A percentile compares a stretch with the other conserved stretches of the same genome.
These are phyloP conservation scores for Trichoderma endophyticum DNA, from an alignment of 2,329 filamentous ascomycete genomes.

Conservation along the genomic window DNA sequence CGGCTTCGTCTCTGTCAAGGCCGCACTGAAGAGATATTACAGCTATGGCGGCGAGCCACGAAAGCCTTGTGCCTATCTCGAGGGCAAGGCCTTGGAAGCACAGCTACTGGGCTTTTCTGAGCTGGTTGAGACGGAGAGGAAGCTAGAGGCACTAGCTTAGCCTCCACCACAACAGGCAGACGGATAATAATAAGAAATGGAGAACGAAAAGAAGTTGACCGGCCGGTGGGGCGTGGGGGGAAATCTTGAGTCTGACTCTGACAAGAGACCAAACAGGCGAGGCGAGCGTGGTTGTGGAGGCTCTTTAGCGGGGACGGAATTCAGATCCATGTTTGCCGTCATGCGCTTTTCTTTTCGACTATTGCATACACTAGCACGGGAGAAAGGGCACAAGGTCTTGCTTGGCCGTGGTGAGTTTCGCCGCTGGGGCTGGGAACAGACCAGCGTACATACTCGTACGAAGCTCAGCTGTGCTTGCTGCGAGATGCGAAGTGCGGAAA, in stretches of 20 bases:
- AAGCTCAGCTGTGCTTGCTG: background rate
- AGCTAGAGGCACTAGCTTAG: conserved; percentile 31
- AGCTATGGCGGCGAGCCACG: conserved; percentile 62
- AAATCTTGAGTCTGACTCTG: conserved; percentile 2
- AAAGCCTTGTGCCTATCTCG: conserved; percentile 42
- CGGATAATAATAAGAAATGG: background rate
- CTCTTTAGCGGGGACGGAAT: conserved; percentile 7
- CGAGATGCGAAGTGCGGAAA: background rate
- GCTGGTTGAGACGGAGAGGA: conserved; percentile 24
- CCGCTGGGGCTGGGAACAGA: background rate
- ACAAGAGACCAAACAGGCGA: background rate
- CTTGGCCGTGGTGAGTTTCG: background rate
- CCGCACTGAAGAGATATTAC: conserved; percentile 56
- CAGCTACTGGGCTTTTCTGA: conserved; percentile 25
- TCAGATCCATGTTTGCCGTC: background rate
- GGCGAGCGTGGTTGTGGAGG: conserved; percentile 8
- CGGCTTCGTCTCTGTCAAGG: conserved; percentile 67
- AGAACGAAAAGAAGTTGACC: background rate
- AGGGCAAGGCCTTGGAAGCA: conserved; percentile 24
- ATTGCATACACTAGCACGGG: background rate
- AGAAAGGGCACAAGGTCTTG: background rate
- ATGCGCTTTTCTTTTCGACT: background rate
- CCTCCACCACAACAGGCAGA: conserved; percentile 11
- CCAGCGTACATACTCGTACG: background rate
- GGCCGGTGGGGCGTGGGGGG: conserved; percentile 14